A percentile compares a stretch with the other conserved stretches of the same genome.
These are phyloP conservation scores for Aspergillus flavus DNA, from an alignment of 2,329 filamentous ascomycete genomes.

Conservation along the genomic window DNA sequence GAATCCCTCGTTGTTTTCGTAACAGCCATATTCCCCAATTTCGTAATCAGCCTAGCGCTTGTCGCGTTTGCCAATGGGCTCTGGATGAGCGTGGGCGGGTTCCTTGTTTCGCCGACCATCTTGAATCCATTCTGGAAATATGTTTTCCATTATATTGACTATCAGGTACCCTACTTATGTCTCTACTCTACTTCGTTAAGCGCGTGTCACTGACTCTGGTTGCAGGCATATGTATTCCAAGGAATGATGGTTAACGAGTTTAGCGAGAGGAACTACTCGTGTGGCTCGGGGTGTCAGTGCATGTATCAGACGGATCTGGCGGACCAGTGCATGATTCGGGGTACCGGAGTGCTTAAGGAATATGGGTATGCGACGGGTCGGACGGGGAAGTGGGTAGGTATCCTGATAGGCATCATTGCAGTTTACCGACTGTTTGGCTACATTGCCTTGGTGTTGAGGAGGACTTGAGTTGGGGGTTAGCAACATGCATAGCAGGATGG, in stretches of 20 bases:
- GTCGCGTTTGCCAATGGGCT: conserved; percentile 85
- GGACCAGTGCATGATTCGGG: conserved; percentile 68
- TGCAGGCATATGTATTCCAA: conserved; percentile 73
- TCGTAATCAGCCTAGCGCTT: conserved; percentile 76
- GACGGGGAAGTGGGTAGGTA: conserved; percentile 72
- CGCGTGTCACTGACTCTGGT: background rate
- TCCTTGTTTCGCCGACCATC: conserved; percentile 71
- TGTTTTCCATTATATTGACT: conserved; percentile 86
- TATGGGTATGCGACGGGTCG: conserved; percentile 70
- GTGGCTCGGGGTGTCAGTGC: conserved; percentile 64
- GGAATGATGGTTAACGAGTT: conserved; percentile 96
- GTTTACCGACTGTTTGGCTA: conserved; percentile 73
- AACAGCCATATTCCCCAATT: conserved; percentile 72
- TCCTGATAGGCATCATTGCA: conserved; percentile 73
- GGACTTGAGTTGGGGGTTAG: conserved; percentile 5
- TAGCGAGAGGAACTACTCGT: conserved; percentile 63
- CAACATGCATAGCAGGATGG: background rate
- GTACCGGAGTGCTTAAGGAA: conserved; percentile 67
- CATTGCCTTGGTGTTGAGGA: conserved; percentile 53
- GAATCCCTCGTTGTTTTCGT: conserved; percentile 81
- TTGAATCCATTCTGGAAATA: conserved; percentile 86
- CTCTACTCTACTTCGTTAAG: background rate
- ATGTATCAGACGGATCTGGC: conserved; percentile 69
- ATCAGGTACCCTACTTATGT: conserved; percentile 56
- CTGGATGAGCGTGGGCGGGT: conserved; percentile 86